Conservation (phyloP, 2,329 filamentous ascomycete species). For the Emmonsiellopsis sp. region DNA sequence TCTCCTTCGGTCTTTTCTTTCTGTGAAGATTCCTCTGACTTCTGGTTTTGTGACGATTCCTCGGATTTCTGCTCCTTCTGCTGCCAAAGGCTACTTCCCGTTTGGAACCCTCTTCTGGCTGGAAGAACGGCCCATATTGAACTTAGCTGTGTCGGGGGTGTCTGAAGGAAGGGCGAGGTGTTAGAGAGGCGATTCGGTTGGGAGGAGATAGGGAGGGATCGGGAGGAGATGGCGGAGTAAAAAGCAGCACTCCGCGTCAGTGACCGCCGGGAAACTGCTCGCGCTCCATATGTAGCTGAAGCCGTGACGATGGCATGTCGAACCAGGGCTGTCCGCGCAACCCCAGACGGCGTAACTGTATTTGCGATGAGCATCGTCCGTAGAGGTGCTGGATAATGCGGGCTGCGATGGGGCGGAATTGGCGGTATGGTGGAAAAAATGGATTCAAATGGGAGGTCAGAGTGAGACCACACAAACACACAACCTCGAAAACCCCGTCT, state of each 20-base stretch:
- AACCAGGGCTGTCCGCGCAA: slow-evolving; percentile 29
- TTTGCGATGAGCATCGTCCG: slow-evolving; percentile 33
- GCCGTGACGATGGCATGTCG: slow-evolving; percentile 25
- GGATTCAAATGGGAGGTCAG: neutral
- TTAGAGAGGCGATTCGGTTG: slow-evolving; percentile 23
- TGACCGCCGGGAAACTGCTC: slow-evolving; percentile 24
- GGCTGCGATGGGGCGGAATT: neutral
- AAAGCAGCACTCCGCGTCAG: slow-evolving; percentile 24
- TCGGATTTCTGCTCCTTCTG: slow-evolving; percentile 33
- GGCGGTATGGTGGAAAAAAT: slow-evolving; percentile 5
- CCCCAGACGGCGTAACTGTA: slow-evolving; percentile 24
- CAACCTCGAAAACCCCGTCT: neutral
- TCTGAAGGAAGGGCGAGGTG: slow-evolving; percentile 33
- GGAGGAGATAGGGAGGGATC: slow-evolving; percentile 26
- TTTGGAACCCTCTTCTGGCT: slow-evolving; percentile 30
- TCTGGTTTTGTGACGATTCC: slow-evolving; percentile 29
- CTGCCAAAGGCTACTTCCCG: slow-evolving; percentile 23
- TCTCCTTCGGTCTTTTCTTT: slow-evolving; percentile 41
- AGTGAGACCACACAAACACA: neutral
- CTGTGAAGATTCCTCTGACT: slow-evolving; percentile 32
- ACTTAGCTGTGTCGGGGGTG: slow-evolving; percentile 21
- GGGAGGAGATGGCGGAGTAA: slow-evolving; percentile 19
- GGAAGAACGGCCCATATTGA: slow-evolving; percentile 28
- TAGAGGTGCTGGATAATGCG: neutral
- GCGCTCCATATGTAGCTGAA: slow-evolving; percentile 21